These are phyloP conservation scores for Candida insectalens DNA, from an alignment of 805 yeast genomes.

Conservation along the genomic window DNA sequence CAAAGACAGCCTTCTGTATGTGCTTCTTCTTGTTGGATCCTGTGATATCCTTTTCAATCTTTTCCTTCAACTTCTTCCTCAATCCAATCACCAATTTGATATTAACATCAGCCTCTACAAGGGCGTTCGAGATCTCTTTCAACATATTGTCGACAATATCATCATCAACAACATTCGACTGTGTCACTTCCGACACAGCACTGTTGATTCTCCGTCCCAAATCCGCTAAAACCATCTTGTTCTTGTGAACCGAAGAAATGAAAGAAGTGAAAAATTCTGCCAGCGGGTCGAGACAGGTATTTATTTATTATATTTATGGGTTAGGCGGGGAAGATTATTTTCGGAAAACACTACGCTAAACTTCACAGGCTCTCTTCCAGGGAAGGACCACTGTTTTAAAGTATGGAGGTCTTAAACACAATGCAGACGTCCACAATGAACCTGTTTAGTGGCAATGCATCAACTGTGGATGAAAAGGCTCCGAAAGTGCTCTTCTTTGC, in stretches of 20 bases:
- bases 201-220: constrained; percentile 66
- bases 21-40: constrained; percentile 65
- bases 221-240: constrained; percentile 69
- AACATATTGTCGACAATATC: constrained; percentile 60
- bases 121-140: constrained; percentile 83
- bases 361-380: no score
- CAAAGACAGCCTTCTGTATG: constrained; percentile 86
- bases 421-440: no score
- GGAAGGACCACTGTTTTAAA: no score
- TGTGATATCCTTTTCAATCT: constrained; percentile 44
- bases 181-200: constrained; percentile 59
- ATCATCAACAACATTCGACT: constrained; percentile 45
- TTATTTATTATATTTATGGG: not conserved
- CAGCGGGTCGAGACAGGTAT: not conserved
- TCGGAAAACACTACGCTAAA: no score
- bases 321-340: no score
- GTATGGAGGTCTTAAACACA: no score
- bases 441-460: no score
- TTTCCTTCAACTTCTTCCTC: constrained; percentile 58
- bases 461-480: no score
- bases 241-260: not conserved
- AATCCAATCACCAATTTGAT: constrained; percentile 70
- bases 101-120: constrained; percentile 91
- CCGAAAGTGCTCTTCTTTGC: constrained; percentile 16
- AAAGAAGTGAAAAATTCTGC: not conserved